Base-by-base conservation (phyloP, 2,329 filamentous ascomycete species). In the Byssochlamys sp. region DNA sequence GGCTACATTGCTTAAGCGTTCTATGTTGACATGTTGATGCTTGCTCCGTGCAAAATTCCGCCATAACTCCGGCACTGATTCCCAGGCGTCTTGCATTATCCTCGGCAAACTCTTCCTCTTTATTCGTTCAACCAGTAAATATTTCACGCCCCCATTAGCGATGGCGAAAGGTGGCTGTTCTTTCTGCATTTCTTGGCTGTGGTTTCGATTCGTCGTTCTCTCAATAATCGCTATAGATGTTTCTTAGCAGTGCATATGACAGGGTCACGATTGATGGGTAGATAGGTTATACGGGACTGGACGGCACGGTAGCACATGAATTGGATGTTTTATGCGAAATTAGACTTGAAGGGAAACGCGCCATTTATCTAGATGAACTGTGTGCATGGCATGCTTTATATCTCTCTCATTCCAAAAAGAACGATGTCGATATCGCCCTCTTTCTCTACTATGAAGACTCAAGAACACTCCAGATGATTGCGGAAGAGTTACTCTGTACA, bases 1-100 rank as follows among this genome's bases (percentile, higher is more conserved):
- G 69, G 71, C 49, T 78, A 78, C 59, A 63, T 78, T 58, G 76
- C 76, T 55, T 76, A 63, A 62, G 54, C 9, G 19, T 11, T 6
- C n/a, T 11, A 29, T 57, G 11, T 35, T 11, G 55, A n/a, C 5
- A n/a, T 45, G 39, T 24, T 19, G 35, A 39, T 56, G 11, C 53
- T 55, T 35, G 31, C 53, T 1, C 26, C 11, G 10, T 51, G 25
- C 24, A 4, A n/a, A 19, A 19, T 39, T 51, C 39, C 49, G 26
- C 25, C 24, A 25, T 7, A 26, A 25, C 24, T 11, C 19, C n/a
- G 10, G 45, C 49, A 26, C 10, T 26, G 49, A 19, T 51, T 26
- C 1, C 27, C 25, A 25, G 10, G 24, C 25, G 27, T 14, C 27
- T 26, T 51, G 10, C 49, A 26, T 28, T 12, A 12, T 51, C 24